phyloP scores from a whole-genome alignment of 805 yeast species.

The Zygosaccharomyces bailii region DNA sequence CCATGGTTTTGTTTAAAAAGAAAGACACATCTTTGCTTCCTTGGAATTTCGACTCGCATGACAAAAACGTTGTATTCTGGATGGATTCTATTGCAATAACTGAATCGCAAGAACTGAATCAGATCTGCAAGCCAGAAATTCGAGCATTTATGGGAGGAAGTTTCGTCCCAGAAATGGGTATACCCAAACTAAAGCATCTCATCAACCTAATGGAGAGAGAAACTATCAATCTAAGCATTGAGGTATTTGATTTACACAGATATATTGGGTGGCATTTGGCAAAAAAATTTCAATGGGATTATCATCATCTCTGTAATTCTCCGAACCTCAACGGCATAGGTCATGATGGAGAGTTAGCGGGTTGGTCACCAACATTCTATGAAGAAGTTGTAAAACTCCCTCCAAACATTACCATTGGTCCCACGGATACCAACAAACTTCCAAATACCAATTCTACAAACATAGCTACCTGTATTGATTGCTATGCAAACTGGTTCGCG shows the following conservation, averaged over 20 bases:
- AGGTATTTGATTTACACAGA: constrained; percentile 52
- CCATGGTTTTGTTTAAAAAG: constrained; percentile 46
- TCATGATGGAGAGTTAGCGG: constrained; percentile 56
- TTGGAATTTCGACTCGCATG: constrained; percentile 25
- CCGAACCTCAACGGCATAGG: constrained; percentile 36
- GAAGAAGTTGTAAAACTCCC: constrained; percentile 18
- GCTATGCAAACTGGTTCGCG: constrained; percentile 54
- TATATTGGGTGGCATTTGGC: constrained; percentile 36
- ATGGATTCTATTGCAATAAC: constrained; percentile 49
- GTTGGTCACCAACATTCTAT: constrained; percentile 43
- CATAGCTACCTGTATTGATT: constrained; percentile 54
- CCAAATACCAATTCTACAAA: constrained; percentile 14
- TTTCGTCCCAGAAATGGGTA: constrained; percentile 55
- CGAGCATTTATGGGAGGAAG: constrained; percentile 40
- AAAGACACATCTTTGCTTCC: constrained; percentile 27
- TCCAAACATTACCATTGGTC: constrained; percentile 28
- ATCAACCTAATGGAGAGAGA: constrained; percentile 25
- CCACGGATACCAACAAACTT: constrained; percentile 2
- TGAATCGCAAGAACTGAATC: constrained; percentile 37
- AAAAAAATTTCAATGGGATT: constrained; percentile 18
- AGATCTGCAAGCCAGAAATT: constrained; percentile 18
- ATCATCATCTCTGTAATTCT: background rate
- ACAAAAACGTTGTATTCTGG: constrained; percentile 52
- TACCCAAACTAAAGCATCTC: constrained; percentile 48
- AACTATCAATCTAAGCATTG: constrained; percentile 21